phyloP scores from a whole-genome alignment of 164 flowering plant species.

The Cinnamomum micranthum region DNA sequence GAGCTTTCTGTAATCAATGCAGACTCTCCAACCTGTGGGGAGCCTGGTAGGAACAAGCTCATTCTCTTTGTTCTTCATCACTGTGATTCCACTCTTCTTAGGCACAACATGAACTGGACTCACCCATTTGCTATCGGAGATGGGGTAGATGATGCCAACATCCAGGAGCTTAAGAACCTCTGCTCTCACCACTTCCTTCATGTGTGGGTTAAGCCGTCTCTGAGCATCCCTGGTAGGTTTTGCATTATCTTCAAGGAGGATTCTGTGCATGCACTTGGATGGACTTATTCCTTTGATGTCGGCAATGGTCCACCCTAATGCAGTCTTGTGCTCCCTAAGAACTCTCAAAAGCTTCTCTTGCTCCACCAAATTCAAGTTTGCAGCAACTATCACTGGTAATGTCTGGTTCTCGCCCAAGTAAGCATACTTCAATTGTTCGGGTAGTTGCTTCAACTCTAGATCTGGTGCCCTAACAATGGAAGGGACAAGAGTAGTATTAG shows the following conservation, averaged over 20 bases:
- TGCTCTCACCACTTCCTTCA: too few species aligned
- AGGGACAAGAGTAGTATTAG: too few species aligned
- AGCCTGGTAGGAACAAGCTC: not conserved
- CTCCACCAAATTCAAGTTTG: not conserved
- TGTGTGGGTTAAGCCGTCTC: not conserved
- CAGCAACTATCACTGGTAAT: not conserved
- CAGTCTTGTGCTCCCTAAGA: too few species aligned
- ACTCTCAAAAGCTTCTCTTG: constrained; percentile 1
- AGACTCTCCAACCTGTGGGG: not conserved
- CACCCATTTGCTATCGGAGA: too few species aligned
- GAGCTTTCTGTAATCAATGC: not conserved
- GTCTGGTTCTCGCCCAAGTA: not conserved
- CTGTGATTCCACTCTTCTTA: not conserved
- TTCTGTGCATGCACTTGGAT: not conserved
- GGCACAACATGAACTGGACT: not conserved
- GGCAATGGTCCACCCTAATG: too few species aligned
- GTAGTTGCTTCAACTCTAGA: not conserved
- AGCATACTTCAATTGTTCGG: not conserved
- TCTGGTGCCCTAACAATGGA: too few species aligned
- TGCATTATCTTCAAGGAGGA: not conserved
- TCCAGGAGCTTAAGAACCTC: too few species aligned
- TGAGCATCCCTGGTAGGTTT: not conserved
- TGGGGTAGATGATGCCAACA: too few species aligned
- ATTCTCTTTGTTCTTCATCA: too few species aligned
- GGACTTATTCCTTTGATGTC: not conserved